Conservation (phyloP, 192 early-diverging fungal species). For the Umbelopsis vinacea region DNA sequence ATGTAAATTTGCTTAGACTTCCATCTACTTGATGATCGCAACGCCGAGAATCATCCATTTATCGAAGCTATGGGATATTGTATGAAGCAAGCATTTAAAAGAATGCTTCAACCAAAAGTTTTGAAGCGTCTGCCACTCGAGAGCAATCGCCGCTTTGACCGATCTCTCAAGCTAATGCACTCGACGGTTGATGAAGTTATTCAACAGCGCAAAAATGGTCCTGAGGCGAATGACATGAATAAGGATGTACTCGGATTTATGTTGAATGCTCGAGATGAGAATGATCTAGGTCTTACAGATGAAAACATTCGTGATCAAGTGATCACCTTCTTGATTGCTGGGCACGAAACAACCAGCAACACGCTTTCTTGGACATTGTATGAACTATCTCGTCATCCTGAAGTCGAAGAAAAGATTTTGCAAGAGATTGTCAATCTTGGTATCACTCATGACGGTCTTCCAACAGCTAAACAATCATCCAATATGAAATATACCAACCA, state of each 20-base stretch:
- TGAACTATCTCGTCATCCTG: conserved; percentile 48
- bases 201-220: conserved; percentile 43
- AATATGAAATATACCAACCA: conserved; percentile 53
- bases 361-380: conserved; percentile 59
- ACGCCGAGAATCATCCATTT: conserved; percentile 33
- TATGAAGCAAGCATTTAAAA: conserved; percentile 35
- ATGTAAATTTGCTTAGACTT: conserved; percentile 36
- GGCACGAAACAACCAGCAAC: conserved; percentile 54
- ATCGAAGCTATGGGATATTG: conserved; percentile 45
- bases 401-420: conserved; percentile 39
- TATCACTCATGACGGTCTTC: conserved; percentile 32
- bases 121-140: conserved; percentile 49
- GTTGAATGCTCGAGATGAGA: conserved; percentile 52
- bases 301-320: conserved; percentile 65
- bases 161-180: conserved; percentile 47
- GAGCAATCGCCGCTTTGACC: conserved; percentile 45
- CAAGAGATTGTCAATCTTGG: conserved; percentile 56
- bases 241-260: conserved; percentile 61
- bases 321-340: conserved; percentile 67
- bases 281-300: conserved; percentile 42
- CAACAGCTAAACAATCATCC: conserved; percentile 42
- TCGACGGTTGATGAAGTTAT: conserved; percentile 55
- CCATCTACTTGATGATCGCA: conserved; percentile 29
- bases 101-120: conserved; percentile 40
- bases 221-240: conserved; percentile 33